Evolutionary conservation across 1,284 basidiomycete species (phyloP), one percentile per base, ranked within the genome.

Genomic region (Athelia psychrophila): DNA sequence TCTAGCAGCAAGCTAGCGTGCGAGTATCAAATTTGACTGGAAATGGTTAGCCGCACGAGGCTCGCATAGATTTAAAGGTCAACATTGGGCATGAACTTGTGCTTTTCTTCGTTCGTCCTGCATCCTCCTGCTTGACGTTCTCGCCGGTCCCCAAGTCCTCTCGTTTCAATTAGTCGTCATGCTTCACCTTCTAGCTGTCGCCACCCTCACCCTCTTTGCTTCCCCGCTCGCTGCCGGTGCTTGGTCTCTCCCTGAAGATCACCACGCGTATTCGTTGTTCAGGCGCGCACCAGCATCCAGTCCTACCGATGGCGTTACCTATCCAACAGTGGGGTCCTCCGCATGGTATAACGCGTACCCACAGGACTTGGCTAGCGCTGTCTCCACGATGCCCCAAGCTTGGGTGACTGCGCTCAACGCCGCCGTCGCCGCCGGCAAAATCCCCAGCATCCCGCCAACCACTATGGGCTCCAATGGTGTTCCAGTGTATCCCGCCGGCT

Each of bases 381-480:
- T 30, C 27, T 54, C 51, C 24, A 51, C 57, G 35, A 63, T 71
- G 49, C 73, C 76, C 4, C 56, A 72, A 53, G 44, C 61, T 18
- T 82, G 80, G 80, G 59, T 71, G 32, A 70, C 76, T 61, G 76
- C 77, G 3, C 70, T 78, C 59, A 63, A 70, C 52, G 63, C 66
- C 16, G 78, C 78, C 46, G 68, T 74, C 49, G 57, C 65, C 18
- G 68, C 73, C 1, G 78, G 78, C 27, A 81, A 81, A 59, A 91
- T 94, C 51, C 91, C 91, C 10, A 63, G 82, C 60, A 74, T 91
- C 51, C 83, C 88, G 10, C 57, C 64, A 38, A 72, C 84, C 5
- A 75, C 73, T 12, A 68, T 67, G 50, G 53, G 55, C 6, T 9
- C 38, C 36, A 64, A 69, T 44, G 63, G 67, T 1, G 80, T 77